Evolutionary conservation across 139 green algal genomes (phyloP), one percentile per base, ranked within the genome.

Genomic region (Tetratostichococcus sp.): DNA sequence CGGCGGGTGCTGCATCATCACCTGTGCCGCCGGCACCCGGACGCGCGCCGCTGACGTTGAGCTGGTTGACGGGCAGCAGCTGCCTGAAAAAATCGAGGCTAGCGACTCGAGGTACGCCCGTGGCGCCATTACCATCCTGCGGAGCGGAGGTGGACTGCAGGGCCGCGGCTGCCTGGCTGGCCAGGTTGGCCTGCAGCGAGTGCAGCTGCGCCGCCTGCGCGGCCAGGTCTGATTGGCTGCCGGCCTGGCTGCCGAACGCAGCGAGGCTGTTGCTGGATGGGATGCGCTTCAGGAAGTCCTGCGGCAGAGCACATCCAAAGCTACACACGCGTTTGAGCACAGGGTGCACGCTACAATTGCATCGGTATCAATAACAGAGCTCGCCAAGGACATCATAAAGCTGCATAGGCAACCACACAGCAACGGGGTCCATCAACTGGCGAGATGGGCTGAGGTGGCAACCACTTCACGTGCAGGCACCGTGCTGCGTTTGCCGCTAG

Each of bases 251-350:
- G 25, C 67, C 34, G n/a, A 39, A 69, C 23, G 73, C 75, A 14
- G 82, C 75, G 6, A 93, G 77, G 80, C 89, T 90, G 19, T 69
- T 89, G 17, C 81, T 83, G 6, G 79, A 88, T 0, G 89, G 89
- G 58, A 94, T 94, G n/a, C 86, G 82, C 65, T 91, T 90, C 0
- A 94, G 62, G 67, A 92, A 92, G 39, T 92, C 89, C 69, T 91
- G 86, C 50, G 50, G 50, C 14, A 62, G 39, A 6, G 26, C 19
- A 17, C 50, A 25, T 62, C 14, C 50, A 26, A 23, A 25, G 19
- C 26, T 62, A 8, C 39, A 22, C 39, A 50, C 8, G 39, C 39
- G 8, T 50, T 8, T 22, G 39, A 14, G 39, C 14, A 22, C 8
- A 50, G 8, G 8, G 39, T 14, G 39, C 8, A 50, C 8, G 39